Evolutionary conservation across 2,329 filamentous ascomycete species (phyloP), one percentile per base, ranked within the genome.

Genomic region (Alternaria sp.): DNA sequence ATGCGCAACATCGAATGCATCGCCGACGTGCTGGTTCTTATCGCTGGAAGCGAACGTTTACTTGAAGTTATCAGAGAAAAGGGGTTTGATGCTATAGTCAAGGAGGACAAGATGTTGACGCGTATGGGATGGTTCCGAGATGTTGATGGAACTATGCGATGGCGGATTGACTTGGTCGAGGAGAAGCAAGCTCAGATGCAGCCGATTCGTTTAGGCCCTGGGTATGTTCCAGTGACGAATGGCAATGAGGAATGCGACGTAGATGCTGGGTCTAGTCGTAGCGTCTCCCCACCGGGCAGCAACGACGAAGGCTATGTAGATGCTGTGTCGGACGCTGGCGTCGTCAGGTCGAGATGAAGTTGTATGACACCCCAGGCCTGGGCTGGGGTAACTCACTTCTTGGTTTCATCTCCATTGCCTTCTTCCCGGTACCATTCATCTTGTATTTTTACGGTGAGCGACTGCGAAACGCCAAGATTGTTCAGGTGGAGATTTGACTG

Each of bases 361-460:
- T 91, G 86, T 91, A 90, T 70, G 75, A 82, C 12, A 79, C 74
- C 3, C 73, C 90, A 2, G 88, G 88, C 0, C 71, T 88, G 3
- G 88, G 88, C 0, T 89, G 88, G 77, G 89, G 88, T 0, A 88
- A 87, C 65, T 84, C 81, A 23, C 58, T 88, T 55, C 72, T 88
- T 5, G 86, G 78, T 0, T 87, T 88, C 61, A 81, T 87, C 58
- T 80, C 82, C 4, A 54, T 85, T 11, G 82, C 76, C 0, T 65
- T 84, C 53, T 41, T 18, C 20, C 44, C 20, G 3, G 20, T 47
- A 47, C 11, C 3, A 7, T 44, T 21, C 43, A 4, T 8, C 43
- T 5, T 45, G 43, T 45, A 45, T 21, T 2, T 45, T 1, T 21
- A 14, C 0, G 3, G 43, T 5, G 0, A 45, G 43, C 43, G 43